phyloP scores from a whole-genome alignment of 2,329 filamentous ascomycete species.

The Pseudogymnoascus sp. region DNA sequence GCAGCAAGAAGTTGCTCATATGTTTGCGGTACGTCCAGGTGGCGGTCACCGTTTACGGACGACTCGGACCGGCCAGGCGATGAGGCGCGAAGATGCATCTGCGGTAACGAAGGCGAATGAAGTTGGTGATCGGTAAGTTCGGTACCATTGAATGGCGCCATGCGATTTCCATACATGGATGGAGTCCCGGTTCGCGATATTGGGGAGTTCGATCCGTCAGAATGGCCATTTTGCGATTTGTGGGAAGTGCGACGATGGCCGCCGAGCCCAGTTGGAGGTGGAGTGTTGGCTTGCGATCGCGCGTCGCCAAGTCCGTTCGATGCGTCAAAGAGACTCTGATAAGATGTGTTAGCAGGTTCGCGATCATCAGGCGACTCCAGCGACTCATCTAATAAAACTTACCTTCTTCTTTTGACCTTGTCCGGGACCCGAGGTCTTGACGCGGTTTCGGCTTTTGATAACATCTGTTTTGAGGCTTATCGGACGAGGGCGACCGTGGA shows the following conservation, averaged over 20 bases:
- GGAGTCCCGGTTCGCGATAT: conserved; percentile 75
- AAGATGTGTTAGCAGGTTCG: conserved; percentile 19
- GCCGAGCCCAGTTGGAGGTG: conserved; percentile 45
- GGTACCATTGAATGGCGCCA: conserved; percentile 71
- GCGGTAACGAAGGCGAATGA: conserved; percentile 42
- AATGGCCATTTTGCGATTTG: conserved; percentile 63
- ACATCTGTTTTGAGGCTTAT: conserved; percentile 98
- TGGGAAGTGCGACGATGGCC: conserved; percentile 59
- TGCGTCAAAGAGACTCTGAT: conserved; percentile 34
- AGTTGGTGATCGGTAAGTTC: conserved; percentile 59
- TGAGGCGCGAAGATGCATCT: conserved; percentile 45
- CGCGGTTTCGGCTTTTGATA: conserved; percentile 97
- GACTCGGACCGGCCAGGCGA: conserved; percentile 51
- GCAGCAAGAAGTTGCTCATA: conserved; percentile 73
- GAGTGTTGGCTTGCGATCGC: conserved; percentile 44
- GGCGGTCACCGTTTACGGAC: conserved; percentile 47
- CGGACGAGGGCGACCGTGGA: conserved; percentile 85
- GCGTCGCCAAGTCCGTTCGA: conserved; percentile 51
- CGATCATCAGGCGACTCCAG: conserved; percentile 6
- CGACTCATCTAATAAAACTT: conserved; percentile 31
- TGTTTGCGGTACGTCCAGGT: conserved; percentile 63
- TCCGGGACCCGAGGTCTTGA: conserved; percentile 74
- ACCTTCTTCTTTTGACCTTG: conserved; percentile 79
- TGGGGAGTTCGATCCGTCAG: conserved; percentile 69
- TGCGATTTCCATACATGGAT: conserved; percentile 63